Conservation (phyloP, 1,139 yeast species). For the Hemisphaericaspora subhashii region DNA sequence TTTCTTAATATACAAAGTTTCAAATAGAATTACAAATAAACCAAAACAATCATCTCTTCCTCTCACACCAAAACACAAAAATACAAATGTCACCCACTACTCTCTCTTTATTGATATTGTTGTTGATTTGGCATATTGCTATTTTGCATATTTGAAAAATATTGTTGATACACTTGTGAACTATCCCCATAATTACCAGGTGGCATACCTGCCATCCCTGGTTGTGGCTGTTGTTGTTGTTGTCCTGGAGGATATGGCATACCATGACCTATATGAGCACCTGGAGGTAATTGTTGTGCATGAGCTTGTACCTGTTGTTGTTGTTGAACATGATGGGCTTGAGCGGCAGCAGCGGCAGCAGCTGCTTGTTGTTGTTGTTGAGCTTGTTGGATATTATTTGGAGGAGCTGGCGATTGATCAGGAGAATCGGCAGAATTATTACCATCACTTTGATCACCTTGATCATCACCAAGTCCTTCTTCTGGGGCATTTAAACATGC, state of each 20-base stretch:
- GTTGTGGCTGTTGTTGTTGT: conserved; percentile 28
- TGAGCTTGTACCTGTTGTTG: conserved; percentile 27
- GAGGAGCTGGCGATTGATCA: conserved; percentile 36
- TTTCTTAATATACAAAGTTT: conserved; percentile 1
- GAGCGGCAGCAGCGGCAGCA: conserved; percentile 22
- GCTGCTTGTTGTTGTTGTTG: conserved; percentile 25
- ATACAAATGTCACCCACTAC: not conserved
- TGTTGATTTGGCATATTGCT: conserved; percentile 48
- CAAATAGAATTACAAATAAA: conserved; percentile 1
- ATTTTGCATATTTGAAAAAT: conserved; percentile 56
- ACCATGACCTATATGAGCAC: conserved; percentile 47
- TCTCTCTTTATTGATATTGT: conserved; percentile 30
- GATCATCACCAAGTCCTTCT: conserved; percentile 58
- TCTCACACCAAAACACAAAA: not conserved
- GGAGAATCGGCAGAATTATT: conserved; percentile 39
- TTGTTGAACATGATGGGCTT: conserved; percentile 23
- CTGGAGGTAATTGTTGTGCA: conserved; percentile 51
- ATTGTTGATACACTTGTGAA: conserved; percentile 46
- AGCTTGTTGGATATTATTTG: conserved; percentile 30
- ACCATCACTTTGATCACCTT: conserved; percentile 61
- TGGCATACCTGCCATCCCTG: conserved; percentile 21
- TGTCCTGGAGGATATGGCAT: conserved; percentile 36
- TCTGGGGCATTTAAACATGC: conserved; percentile 96
- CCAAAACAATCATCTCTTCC: not conserved
- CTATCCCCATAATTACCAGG: conserved; percentile 24